A percentile compares a stretch with the other conserved stretches of the same genome.
These are phyloP conservation scores for Neonectria neomacrospora DNA, from an alignment of 2,329 filamentous ascomycete species.

Conservation along the genomic window DNA sequence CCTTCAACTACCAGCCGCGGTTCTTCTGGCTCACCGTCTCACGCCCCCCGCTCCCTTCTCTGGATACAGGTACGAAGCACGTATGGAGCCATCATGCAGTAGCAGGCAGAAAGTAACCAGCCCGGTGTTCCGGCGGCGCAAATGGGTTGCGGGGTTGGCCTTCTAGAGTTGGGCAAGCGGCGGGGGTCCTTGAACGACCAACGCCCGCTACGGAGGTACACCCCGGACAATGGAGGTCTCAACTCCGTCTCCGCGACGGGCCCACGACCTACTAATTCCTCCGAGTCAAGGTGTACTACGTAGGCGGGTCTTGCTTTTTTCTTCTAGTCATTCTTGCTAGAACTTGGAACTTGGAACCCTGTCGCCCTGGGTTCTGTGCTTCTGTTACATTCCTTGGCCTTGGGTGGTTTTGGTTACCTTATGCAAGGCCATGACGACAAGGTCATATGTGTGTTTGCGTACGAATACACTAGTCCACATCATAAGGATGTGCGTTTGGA, in stretches of 20 bases:
- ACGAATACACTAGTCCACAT: neutral
- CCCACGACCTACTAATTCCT: neutral
- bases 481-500: neutral
- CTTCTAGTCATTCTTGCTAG: neutral
- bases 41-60: neutral
- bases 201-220: slow-evolving; percentile 14
- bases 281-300: neutral
- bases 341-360: neutral
- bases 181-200: slow-evolving; percentile 15
- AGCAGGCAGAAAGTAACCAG: slow-evolving; percentile 16
- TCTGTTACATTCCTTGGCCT: slow-evolving; percentile 2
- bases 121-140: slow-evolving; percentile 12
- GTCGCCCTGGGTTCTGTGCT: slow-evolving; percentile 8
- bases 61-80: neutral
- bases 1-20: neutral
- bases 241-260: neutral
- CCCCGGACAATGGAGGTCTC: slow-evolving; percentile 25
- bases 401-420: neutral
- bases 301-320: neutral
- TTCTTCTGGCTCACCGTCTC: neutral
- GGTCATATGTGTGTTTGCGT: no score
- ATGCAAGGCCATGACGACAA: slow-evolving; percentile 10
- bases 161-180: slow-evolving; percentile 28
- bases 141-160: slow-evolving; percentile 37
- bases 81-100: slow-evolving; percentile 4